A percentile compares a stretch with the other conserved stretches of the same genome.
Evolutionary conservation across 805 yeast species (phyloP).

Genomic region (Metschnikowia lunata): DNA sequence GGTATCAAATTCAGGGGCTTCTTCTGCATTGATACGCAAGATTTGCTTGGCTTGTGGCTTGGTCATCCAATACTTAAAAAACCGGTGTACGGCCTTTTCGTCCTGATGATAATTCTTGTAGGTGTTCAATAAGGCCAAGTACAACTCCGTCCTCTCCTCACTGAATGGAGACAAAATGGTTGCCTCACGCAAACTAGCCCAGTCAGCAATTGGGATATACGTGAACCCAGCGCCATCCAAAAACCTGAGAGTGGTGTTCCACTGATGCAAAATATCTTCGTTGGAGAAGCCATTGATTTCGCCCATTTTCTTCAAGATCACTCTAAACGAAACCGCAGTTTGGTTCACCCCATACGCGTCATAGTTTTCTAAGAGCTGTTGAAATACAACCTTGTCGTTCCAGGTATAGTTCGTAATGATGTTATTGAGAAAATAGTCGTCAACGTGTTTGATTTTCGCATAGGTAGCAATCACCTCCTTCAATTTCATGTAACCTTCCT

Average conservation of each 20-base stretch:
- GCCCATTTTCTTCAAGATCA: conserved; percentile 68
- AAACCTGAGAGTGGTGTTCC: conserved; percentile 46
- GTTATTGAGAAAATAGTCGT: conserved; percentile 80
- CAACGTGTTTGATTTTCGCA: conserved; percentile 54
- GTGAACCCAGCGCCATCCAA: conserved; percentile 52
- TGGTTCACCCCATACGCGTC: conserved; percentile 51
- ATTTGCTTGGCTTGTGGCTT: conserved; percentile 22
- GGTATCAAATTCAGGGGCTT: conserved; percentile 14
- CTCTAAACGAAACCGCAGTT: conserved; percentile 69
- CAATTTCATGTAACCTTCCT: conserved; percentile 54
- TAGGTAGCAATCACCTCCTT: conserved; percentile 54
- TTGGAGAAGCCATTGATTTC: conserved; percentile 48
- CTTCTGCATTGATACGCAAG: conserved; percentile 21
- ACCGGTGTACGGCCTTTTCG: conserved; percentile 25
- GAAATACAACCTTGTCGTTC: conserved; percentile 62
- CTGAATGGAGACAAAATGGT: conserved; percentile 47
- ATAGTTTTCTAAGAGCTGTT: conserved; percentile 59
- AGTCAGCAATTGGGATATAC: conserved; percentile 76
- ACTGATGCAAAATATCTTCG: conserved; percentile 50
- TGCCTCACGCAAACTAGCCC: conserved; percentile 80
- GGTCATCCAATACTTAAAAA: conserved; percentile 28
- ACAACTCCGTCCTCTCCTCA: conserved; percentile 34
- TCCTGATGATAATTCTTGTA: conserved; percentile 41
- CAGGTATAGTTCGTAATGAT: conserved; percentile 64
- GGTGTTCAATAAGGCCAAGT: conserved; percentile 14